Conservation (phyloP, 306 rosid genomes). For the Prunus mira region DNA sequence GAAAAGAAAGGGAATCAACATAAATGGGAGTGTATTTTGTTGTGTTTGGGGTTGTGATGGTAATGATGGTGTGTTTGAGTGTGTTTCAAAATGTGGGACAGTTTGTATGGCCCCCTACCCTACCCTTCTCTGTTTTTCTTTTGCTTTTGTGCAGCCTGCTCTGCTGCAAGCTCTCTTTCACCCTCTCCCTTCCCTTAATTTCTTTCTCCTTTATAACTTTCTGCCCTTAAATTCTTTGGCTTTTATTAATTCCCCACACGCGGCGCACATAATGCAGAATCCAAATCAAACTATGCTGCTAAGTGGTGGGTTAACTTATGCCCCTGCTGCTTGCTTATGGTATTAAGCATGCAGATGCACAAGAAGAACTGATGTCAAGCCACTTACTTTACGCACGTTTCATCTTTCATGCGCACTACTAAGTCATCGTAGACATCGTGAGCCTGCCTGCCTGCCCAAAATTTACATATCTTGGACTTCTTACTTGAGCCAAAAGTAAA, state of each 20-base stretch:
- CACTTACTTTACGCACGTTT: not conserved
- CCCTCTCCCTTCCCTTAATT: not conserved
- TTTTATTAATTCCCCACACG: not conserved
- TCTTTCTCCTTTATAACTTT: not conserved
- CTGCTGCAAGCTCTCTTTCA: not conserved
- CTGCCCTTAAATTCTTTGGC: not conserved
- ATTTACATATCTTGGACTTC: not conserved
- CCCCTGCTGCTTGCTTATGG: too few relatives aligned
- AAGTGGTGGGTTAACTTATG: too few relatives aligned
- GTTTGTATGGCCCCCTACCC: not conserved
- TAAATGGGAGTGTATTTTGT: not conserved
- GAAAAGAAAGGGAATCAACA: constrained; percentile 19
- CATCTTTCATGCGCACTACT: not conserved
- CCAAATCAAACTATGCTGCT: not conserved
- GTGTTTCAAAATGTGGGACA: constrained; percentile 51
- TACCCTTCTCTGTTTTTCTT: constrained; percentile 3
- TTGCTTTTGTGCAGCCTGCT: constrained; percentile 24
- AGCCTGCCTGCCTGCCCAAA: not conserved
- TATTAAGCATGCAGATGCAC: too few relatives aligned
- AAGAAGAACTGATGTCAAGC: not conserved
- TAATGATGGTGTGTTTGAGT: constrained; percentile 49
- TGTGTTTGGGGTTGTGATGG: constrained; percentile 17
- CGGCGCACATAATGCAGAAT: not conserved
- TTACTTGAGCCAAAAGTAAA: not conserved
- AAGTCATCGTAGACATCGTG: not conserved